Conservation (phyloP, 2,329 filamentous ascomycete genomes). For the Aspergillus sp. region DNA sequence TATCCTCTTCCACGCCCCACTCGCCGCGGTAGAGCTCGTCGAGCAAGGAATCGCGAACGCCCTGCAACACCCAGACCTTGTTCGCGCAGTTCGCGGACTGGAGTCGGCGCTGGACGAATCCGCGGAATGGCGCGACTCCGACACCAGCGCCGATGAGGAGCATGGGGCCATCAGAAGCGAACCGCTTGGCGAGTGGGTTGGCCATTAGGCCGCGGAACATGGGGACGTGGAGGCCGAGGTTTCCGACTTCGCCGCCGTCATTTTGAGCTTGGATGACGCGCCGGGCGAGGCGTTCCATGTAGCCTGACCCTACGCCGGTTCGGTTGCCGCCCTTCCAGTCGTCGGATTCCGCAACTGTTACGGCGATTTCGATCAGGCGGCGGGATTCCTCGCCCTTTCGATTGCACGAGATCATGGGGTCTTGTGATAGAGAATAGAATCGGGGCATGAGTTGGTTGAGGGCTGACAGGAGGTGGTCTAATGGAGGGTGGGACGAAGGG, state of each 20-base stretch:
- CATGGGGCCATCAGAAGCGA: constrained; percentile 94
- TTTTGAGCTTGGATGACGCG: constrained; percentile 68
- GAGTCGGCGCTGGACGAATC: constrained; percentile 90
- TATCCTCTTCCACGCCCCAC: constrained; percentile 88
- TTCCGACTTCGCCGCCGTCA: constrained; percentile 52
- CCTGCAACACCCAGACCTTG: constrained; percentile 96
- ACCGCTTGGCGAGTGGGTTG: constrained; percentile 89
- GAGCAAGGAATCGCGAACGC: constrained; percentile 86
- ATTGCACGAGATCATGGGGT: constrained; percentile 77
- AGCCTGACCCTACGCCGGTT: constrained; percentile 87
- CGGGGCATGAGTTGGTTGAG: constrained; percentile 91
- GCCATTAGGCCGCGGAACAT: constrained; percentile 99
- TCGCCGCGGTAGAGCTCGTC: constrained; percentile 97
- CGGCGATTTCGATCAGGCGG: constrained; percentile 91
- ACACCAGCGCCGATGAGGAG: constrained; percentile 95
- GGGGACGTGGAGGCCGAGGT: constrained; percentile 72
- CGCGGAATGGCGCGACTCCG: constrained; percentile 94
- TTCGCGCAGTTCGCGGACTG: constrained; percentile 96
- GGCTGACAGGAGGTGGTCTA: constrained; percentile 76
- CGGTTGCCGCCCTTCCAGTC: constrained; percentile 74
- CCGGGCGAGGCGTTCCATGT: constrained; percentile 81
- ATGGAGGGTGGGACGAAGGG: constrained; percentile 83
- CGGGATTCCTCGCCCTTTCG: constrained; percentile 69
- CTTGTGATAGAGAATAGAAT: constrained; percentile 97
- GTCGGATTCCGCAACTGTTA: constrained; percentile 83